Conservation (phyloP, 2,329 filamentous ascomycete genomes). For the Penicillium sp. region DNA sequence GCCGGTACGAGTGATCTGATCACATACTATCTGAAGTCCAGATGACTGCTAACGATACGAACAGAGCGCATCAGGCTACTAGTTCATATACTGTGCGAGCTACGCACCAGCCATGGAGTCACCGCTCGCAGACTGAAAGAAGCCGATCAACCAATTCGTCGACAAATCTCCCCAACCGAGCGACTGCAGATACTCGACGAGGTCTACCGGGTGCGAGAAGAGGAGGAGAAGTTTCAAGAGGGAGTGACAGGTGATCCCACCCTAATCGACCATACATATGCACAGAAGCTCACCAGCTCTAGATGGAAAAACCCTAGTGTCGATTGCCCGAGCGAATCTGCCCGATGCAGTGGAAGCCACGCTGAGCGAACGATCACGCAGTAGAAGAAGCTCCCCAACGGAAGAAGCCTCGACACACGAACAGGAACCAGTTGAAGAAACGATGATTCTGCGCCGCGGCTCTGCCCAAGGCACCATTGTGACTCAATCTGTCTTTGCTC, state of each 20-base stretch:
- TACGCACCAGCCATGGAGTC: constrained; percentile 41
- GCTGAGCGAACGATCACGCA: constrained; percentile 14
- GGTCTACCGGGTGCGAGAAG: constrained; percentile 44
- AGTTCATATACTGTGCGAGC: constrained; percentile 46
- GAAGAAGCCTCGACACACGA: constrained; percentile 16
- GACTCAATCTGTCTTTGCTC: constrained; percentile 9
- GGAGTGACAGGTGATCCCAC: constrained; percentile 41
- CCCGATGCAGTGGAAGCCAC: constrained; percentile 29
- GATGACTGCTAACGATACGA: not conserved
- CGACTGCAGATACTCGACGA: constrained; percentile 46
- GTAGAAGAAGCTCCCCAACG: constrained; percentile 23
- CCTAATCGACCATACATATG: too few species aligned
- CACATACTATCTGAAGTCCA: not conserved
- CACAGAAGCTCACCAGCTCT: constrained; percentile 7
- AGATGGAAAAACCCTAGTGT: constrained; percentile 35
- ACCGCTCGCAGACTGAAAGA: constrained; percentile 45
- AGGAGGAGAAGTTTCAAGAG: constrained; percentile 44
- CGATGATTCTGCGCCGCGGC: constrained; percentile 9
- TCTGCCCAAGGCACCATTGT: constrained; percentile 5
- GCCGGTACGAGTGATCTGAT: constrained; percentile 28
- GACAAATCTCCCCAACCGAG: constrained; percentile 42
- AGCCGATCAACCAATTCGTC: constrained; percentile 45
- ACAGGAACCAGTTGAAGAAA: constrained; percentile 9
- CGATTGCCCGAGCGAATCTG: constrained; percentile 35
- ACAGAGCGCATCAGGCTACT: constrained; percentile 46